phyloP scores from a whole-genome alignment of 1,284 basidiomycete genomes.

The Tremellales sp. region DNA sequence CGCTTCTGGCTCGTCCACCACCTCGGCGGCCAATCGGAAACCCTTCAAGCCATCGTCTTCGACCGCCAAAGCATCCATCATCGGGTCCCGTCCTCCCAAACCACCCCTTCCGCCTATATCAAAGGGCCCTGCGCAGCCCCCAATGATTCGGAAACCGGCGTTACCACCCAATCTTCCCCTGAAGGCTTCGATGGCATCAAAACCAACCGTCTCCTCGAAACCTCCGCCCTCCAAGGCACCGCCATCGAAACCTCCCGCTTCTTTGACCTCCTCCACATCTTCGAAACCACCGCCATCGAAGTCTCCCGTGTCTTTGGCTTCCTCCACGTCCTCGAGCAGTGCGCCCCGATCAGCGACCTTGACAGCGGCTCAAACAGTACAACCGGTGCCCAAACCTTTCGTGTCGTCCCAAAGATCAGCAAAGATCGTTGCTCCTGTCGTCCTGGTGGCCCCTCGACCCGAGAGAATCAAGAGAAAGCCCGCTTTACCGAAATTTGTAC shows the following conservation, averaged over 20 bases:
- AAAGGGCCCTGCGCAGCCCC: too few species aligned
- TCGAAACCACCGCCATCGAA: too few species aligned
- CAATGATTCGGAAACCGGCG: too few species aligned
- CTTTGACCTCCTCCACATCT: background rate
- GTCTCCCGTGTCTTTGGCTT: background rate
- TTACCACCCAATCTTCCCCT: too few species aligned
- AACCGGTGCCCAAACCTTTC: slow-evolving; percentile 3
- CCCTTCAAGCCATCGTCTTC: too few species aligned
- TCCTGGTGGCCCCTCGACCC: slow-evolving; percentile 28
- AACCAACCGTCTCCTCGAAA: background rate
- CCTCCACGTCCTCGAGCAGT: background rate
- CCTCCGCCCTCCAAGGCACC: background rate
- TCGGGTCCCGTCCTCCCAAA: too few species aligned
- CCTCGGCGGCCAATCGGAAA: too few species aligned
- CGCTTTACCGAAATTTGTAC: slow-evolving; percentile 39
- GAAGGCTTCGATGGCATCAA: background rate
- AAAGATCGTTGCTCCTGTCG: slow-evolving; percentile 9
- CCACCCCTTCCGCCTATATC: too few species aligned
- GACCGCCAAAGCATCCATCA: too few species aligned
- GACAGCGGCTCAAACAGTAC: slow-evolving; percentile 1
- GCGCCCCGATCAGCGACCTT: background rate
- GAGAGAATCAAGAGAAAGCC: slow-evolving; percentile 39
- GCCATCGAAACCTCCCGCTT: background rate
- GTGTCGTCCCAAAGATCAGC: slow-evolving; percentile 10
- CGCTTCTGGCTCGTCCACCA: too few species aligned